A percentile compares a stretch with the other conserved stretches of the same genome.
Evolutionary conservation across 2,329 filamentous ascomycete species (phyloP).

Genomic region (Epichloe typhina): DNA sequence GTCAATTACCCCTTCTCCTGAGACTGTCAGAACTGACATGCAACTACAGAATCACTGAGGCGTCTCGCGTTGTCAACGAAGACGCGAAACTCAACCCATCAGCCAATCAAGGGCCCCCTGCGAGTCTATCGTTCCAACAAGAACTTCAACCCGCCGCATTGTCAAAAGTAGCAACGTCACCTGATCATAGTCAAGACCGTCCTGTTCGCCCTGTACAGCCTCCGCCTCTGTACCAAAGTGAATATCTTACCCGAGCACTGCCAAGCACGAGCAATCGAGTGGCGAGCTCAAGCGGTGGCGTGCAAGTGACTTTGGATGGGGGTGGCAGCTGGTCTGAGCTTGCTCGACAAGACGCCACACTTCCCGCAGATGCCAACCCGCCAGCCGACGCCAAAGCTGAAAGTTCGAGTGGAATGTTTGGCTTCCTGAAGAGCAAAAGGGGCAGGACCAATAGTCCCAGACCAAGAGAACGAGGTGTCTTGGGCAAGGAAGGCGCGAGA

Average conservation of each 20-base stretch:
- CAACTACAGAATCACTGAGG: conserved; percentile 24
- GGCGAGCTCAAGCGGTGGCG: conserved; percentile 65
- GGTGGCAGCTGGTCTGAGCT: conserved; percentile 85
- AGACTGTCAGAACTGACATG: conserved; percentile 9
- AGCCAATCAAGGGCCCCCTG: conserved; percentile 17
- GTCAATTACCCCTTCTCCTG: neutral
- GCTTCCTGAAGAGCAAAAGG: conserved; percentile 81
- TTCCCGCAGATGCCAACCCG: conserved; percentile 52
- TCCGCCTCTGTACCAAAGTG: conserved; percentile 33
- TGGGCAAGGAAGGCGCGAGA: conserved; percentile 89
- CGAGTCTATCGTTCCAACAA: conserved; percentile 1
- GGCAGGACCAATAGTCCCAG: conserved; percentile 85
- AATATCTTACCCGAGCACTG: conserved; percentile 32
- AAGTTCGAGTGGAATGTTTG: conserved; percentile 70
- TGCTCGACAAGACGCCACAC: conserved; percentile 67
- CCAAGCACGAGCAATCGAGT: conserved; percentile 53
- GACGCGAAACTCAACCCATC: conserved; percentile 4
- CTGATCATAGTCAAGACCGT: conserved; percentile 14
- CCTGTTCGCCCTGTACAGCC: conserved; percentile 20
- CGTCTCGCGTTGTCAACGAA: conserved; percentile 8
- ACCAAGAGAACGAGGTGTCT: conserved; percentile 80
- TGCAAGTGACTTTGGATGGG: conserved; percentile 84
- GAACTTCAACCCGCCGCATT: conserved; percentile 6
- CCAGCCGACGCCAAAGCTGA: conserved; percentile 37
- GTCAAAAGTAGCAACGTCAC: conserved; percentile 8